Base-by-base conservation (phyloP, 345 rosid genomes). In the Luvunga scandens region DNA sequence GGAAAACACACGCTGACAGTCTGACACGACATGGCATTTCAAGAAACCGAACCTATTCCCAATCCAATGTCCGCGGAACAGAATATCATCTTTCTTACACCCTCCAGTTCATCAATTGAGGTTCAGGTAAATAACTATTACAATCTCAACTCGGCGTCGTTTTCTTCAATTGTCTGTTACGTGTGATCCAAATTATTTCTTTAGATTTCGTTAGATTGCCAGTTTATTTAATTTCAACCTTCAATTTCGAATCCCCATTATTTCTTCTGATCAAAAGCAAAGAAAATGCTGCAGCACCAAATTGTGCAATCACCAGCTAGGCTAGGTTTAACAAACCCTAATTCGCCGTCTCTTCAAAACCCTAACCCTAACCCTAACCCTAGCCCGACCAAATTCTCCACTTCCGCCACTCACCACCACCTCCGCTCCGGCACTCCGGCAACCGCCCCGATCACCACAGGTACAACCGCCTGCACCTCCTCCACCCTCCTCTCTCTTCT, bases 231-330 rank as follows among this genome's bases (percentile, higher is more conserved):
- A 53, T 53, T 53, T 53, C 22, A 19, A 4, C 5, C 5, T 50
- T 45, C 57, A 53, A 53, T 53, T 53, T 1, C 57, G 57, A 19
- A 53, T 53, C 22, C 19, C 57, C 21, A 18, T 18, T 53, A 18
- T 53, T 18, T 53, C 57, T 18, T 53, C 57, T 53, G 8, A 53
- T 53, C 57, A 18, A 10, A 45, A 39, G 56, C 13, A 28, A 45
- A 34, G 21, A 84, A 56, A 81, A 92, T 94, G 97, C 82, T 95
- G n/a, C 95, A 93, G 83, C 97, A 89, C 81, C 96, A 92, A 53
- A 85, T 91, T 63, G 96, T 85, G 0, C 97, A 87, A 61, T 92
- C 98, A 19, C 98, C 98, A 77, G 97, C 97, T 48, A 89, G 98
- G 83, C 75, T 92, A 48, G 97, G 97, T 34, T 77, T 94, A n/a